Percentiles rank a stretch among this genome's conserved stretches.
Conservation (phyloP, 2,329 filamentous ascomycete genomes). For the Phaeoacremonium minimum region DNA sequence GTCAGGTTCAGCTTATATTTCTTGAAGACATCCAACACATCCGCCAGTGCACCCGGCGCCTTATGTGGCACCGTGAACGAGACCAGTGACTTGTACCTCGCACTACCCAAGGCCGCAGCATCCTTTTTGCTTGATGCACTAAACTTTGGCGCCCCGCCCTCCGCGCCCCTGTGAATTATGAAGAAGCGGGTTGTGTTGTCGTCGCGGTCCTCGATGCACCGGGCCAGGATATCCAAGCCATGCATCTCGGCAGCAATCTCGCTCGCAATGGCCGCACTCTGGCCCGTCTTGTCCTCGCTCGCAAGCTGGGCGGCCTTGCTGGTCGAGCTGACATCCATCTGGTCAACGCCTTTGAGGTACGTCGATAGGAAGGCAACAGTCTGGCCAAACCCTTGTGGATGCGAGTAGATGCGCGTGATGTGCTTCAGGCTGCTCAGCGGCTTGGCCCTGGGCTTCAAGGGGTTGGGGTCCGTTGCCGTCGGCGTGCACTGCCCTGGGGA, state of each 20-base stretch:
- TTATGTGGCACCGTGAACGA: constrained; percentile 79
- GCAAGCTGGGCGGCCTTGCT: constrained; percentile 80
- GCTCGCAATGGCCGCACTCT: constrained; percentile 74
- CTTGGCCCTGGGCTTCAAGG: constrained; percentile 36
- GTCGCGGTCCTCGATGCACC: constrained; percentile 65
- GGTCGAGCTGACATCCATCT: constrained; percentile 80
- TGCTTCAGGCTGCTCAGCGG: constrained; percentile 51
- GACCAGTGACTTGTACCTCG: constrained; percentile 67
- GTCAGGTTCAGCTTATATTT: constrained; percentile 74
- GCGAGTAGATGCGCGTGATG: constrained; percentile 78
- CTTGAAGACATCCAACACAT: constrained; percentile 76
- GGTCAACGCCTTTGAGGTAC: constrained; percentile 69
- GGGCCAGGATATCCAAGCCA: constrained; percentile 64
- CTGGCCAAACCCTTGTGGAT: constrained; percentile 94
- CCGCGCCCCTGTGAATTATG: constrained; percentile 42
- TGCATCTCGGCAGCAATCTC: constrained; percentile 66
- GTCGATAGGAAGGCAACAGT: constrained; percentile 70
- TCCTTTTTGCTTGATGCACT: neutral
- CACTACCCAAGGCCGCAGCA: neutral
- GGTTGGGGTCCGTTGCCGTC: constrained; percentile 39
- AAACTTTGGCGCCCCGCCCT: neutral
- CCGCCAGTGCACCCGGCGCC: constrained; percentile 75
- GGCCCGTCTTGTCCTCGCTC: constrained; percentile 50
- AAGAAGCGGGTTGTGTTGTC: constrained; percentile 82
- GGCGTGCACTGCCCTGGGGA: constrained; percentile 41